Conservation (phyloP, 108 stramenopile genomes). For the Fistulifera solaris region DNA sequence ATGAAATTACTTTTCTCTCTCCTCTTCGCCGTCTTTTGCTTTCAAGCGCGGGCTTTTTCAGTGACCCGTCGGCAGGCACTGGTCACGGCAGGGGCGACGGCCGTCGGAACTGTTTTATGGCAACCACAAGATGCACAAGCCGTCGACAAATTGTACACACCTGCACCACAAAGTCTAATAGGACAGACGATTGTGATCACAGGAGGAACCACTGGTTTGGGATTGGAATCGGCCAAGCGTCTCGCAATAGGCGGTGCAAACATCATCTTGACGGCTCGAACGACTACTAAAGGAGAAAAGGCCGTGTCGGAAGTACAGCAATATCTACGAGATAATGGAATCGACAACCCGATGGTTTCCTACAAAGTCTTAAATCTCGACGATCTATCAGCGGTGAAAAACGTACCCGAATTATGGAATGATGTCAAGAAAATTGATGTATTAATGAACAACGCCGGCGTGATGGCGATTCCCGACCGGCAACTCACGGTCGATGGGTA, state of each 20-base stretch:
- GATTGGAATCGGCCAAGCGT: constrained; percentile 60
- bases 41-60: no score
- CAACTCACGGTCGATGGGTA: constrained; percentile 49
- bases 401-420: constrained; percentile 8
- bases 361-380: constrained; percentile 25
- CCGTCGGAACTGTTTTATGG: no score
- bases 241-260: constrained; percentile 57
- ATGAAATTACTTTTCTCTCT: no score
- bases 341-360: constrained; percentile 18
- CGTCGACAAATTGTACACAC: background rate
- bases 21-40: no score
- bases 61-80: no score
- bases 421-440: constrained; percentile 43
- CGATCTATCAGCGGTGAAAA: constrained; percentile 31
- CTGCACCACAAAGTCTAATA: background rate
- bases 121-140: no score
- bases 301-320: constrained; percentile 28
- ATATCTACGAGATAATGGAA: constrained; percentile 17
- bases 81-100: no score
- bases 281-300: constrained; percentile 30
- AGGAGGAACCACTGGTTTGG: constrained; percentile 61
- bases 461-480: constrained; percentile 45
- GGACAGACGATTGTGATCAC: constrained; percentile 41
- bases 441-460: constrained; percentile 73
- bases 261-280: constrained; percentile 50